These are phyloP conservation scores for Lomentospora prolificans DNA, from an alignment of 2,329 filamentous ascomycete genomes.

Conservation along the genomic window DNA sequence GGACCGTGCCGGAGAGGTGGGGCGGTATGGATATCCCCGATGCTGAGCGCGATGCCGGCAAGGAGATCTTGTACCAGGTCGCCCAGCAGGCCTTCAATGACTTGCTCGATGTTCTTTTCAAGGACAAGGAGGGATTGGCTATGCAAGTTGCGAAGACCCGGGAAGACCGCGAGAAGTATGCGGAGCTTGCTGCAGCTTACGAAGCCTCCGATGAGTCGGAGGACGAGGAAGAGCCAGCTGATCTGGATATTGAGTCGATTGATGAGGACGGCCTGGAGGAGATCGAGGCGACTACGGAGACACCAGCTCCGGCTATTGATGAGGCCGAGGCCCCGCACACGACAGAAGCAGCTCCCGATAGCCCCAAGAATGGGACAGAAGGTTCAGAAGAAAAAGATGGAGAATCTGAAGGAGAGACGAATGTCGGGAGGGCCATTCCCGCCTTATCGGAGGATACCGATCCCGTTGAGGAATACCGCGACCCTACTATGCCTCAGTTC, in stretches of 20 bases:
- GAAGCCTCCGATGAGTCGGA: conserved; percentile 13
- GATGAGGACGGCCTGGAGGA: conserved; percentile 25
- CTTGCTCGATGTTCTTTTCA: conserved; percentile 78
- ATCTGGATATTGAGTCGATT: conserved; percentile 14
- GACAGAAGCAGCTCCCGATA: background rate
- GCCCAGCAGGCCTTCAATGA: conserved; percentile 92
- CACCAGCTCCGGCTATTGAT: conserved; percentile 5
- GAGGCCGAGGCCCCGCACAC: conserved; percentile 7
- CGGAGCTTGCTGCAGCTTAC: conserved; percentile 35
- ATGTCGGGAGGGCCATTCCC: conserved; percentile 1
- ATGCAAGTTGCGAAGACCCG: conserved; percentile 57
- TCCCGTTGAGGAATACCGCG: conserved; percentile 24
- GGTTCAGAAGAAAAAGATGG: too few species aligned
- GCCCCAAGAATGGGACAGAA: conserved; percentile 7
- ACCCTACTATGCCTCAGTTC: conserved; percentile 61
- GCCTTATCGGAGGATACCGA: conserved; percentile 12
- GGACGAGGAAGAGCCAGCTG: conserved; percentile 16
- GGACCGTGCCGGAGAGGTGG: conserved; percentile 64
- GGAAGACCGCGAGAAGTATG: conserved; percentile 47
- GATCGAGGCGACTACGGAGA: background rate
- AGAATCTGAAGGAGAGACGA: conserved; percentile 10
- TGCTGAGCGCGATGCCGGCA: conserved; percentile 72
- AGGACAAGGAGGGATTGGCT: conserved; percentile 66
- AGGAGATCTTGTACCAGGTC: conserved; percentile 83
- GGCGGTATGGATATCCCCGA: conserved; percentile 73